A percentile compares a stretch with the other conserved stretches of the same genome.
These are phyloP conservation scores for Zymoseptoria pseudotritici DNA, from an alignment of 2,329 filamentous ascomycete genomes.

Conservation along the genomic window DNA sequence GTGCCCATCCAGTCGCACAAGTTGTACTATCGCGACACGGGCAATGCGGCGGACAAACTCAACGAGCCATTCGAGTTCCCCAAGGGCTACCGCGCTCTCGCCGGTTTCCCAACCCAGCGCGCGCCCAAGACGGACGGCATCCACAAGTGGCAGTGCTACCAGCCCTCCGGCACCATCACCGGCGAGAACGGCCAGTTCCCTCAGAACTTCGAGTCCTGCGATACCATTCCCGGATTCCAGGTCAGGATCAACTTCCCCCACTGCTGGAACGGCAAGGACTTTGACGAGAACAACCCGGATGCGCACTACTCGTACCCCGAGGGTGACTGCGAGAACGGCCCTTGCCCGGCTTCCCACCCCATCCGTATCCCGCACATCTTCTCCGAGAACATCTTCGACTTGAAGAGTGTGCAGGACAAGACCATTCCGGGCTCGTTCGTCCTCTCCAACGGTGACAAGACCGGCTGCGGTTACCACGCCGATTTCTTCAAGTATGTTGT, in stretches of 20 bases:
- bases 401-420: conserved; percentile 29
- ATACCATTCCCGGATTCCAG: conserved; percentile 47
- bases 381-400: conserved; percentile 34
- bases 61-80: conserved; percentile 65
- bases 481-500: conserved; percentile 36
- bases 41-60: conserved; percentile 45
- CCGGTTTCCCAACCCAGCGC: conserved; percentile 53
- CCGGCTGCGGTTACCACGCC: conserved; percentile 47
- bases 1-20: conserved; percentile 59
- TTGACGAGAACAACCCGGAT: conserved; percentile 28
- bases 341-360: conserved; percentile 47
- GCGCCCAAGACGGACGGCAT: conserved; percentile 43
- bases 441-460: conserved; percentile 41
- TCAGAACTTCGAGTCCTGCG: conserved; percentile 63
- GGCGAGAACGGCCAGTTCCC: conserved; percentile 43
- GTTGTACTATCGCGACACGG: conserved; percentile 58
- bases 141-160: conserved; percentile 49
- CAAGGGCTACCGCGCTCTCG: conserved; percentile 61
- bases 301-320: conserved; percentile 59
- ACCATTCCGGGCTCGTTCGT: conserved; percentile 36
- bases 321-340: conserved; percentile 39
- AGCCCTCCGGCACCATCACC: conserved; percentile 41
- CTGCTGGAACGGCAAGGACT: conserved; percentile 59
- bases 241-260: conserved; percentile 64
- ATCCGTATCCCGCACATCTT: conserved; percentile 53